Evolutionary conservation across 306 rosid species (phyloP).

Genomic region (Cajanus cajan): DNA sequence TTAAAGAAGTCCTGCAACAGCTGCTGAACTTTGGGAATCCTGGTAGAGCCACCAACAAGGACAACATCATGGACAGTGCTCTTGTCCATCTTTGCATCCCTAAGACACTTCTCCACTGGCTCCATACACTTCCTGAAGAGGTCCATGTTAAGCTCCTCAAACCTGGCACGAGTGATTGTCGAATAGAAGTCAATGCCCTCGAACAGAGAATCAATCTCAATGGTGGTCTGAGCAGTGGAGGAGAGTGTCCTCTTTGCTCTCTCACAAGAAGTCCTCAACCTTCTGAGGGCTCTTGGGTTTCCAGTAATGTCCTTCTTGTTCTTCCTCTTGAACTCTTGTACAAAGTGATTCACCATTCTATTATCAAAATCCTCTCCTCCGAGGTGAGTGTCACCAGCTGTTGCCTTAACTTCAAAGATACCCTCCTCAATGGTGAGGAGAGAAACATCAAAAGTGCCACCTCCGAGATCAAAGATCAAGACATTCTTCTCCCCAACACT

Average conservation of each 20-base stretch:
- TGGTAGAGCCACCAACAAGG: constrained; percentile 82
- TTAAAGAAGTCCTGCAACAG: constrained; percentile 77
- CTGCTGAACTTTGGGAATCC: constrained; percentile 80
- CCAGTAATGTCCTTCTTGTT: constrained; percentile 69
- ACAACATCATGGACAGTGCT: constrained; percentile 67
- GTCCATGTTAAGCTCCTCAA: constrained; percentile 82
- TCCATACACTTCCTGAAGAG: constrained; percentile 75
- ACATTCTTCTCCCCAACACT: constrained; percentile 68
- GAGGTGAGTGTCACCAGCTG: constrained; percentile 79
- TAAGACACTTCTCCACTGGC: constrained; percentile 75
- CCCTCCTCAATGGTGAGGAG: constrained; percentile 75
- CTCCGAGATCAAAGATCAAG: constrained; percentile 62
- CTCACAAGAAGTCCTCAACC: constrained; percentile 73
- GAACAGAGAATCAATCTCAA: constrained; percentile 69
- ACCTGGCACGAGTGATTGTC: constrained; percentile 69
- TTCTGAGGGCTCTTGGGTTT: constrained; percentile 69
- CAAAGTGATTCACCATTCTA: constrained; percentile 78
- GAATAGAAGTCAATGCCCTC: constrained; percentile 78
- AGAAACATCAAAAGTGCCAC: constrained; percentile 70
- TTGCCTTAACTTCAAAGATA: constrained; percentile 70
- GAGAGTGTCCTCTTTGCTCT: constrained; percentile 85
- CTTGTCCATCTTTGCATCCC: constrained; percentile 84
- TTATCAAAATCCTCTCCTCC: constrained; percentile 90
- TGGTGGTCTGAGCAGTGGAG: constrained; percentile 72
- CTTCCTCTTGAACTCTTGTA: constrained; percentile 79